Percentiles rank a stretch among this genome's conserved stretches.
Evolutionary conservation across 371 early-diverging fungal genomes (phyloP).

Genomic region (Saksenaea vasiformis): DNA sequence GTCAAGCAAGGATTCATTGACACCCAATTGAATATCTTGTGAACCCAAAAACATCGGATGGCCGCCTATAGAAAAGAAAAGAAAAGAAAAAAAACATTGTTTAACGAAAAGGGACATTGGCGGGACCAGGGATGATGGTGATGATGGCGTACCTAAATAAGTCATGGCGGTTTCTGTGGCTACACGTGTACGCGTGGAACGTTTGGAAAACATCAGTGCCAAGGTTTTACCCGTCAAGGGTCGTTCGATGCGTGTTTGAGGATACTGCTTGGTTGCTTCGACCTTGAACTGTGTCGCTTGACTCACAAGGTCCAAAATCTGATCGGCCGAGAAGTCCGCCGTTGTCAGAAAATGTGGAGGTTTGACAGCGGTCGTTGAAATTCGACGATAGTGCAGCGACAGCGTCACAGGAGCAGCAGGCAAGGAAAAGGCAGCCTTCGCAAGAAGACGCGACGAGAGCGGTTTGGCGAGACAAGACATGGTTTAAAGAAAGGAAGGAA

Average conservation of each 20-base stretch:
- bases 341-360: slow-evolving; percentile 52
- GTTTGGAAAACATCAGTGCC: slow-evolving; percentile 90
- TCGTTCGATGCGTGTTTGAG: slow-evolving; percentile 42
- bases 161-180: slow-evolving; percentile 92
- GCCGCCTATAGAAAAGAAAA: slow-evolving; percentile 66
- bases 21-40: slow-evolving; percentile 93
- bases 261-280: slow-evolving; percentile 40
- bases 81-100: slow-evolving; percentile 1
- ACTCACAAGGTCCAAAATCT: slow-evolving; percentile 43
- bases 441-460: too few relatives aligned
- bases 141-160: slow-evolving; percentile 64
- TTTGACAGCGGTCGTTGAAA: slow-evolving; percentile 13
- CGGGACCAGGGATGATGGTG: too few relatives aligned
- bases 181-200: slow-evolving; percentile 94
- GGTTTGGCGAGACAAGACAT: too few relatives aligned
- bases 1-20: slow-evolving; percentile 89
- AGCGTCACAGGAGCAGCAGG: background rate
- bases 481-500: too few relatives aligned
- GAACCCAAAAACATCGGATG: slow-evolving; percentile 92
- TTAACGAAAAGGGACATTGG: too few relatives aligned
- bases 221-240: slow-evolving; percentile 77
- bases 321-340: slow-evolving; percentile 50
- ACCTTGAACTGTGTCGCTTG: slow-evolving; percentile 49
- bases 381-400: background rate
- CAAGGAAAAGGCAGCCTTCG: background rate